Base-by-base conservation (phyloP, 305 asterid genomes). In the Solanum hybrid region DNA sequence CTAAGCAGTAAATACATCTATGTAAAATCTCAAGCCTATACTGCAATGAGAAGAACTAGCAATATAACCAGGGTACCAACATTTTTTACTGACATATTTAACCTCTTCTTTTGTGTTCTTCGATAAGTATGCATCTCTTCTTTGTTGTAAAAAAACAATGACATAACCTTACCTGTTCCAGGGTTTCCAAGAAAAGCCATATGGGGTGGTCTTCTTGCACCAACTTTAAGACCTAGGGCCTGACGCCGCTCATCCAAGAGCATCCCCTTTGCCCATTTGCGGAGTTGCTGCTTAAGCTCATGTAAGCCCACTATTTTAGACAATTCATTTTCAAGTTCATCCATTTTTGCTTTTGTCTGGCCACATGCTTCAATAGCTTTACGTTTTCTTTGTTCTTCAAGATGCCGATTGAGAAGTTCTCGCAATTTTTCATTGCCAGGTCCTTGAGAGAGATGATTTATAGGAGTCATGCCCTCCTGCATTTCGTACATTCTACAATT, bases 401-500 rank as follows among this genome's bases (percentile, higher is more conserved):
- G 71, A 60, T 60, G 71, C 24, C 10, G 11, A 60, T 60, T 60
- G 71, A 60, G 71, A 85, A 95, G 96, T 89, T 93, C 90, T 88
- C 94, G 92, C 92, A 97, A 90, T 87, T 93, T 95, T 88, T 93
- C 94, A 91, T 93, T 93, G 64, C 96, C 98, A 10, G 93, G 97
- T 81, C 96, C 96, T 93, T 93, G 98, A 77, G 96, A 93, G 86
- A 97, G 96, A 95, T 95, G 97, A 93, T 93, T 92, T 87, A 96
- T 76, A 86, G 98, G 98, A 89, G 98, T 96, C 97, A 93, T 92
- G 79, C 96, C 96, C 93, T 96, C 99, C 99, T 96, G 95, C 86
- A 92, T 66, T 88, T 91, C 85, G 90, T 12, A 91, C 86, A 87
- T 60, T 86, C 89, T 31, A 86, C 78, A 89, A 86, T 93, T 32